Evolutionary conservation across 2,329 filamentous ascomycete genomes (phyloP).

Genomic region (Anthostomella pinea): DNA sequence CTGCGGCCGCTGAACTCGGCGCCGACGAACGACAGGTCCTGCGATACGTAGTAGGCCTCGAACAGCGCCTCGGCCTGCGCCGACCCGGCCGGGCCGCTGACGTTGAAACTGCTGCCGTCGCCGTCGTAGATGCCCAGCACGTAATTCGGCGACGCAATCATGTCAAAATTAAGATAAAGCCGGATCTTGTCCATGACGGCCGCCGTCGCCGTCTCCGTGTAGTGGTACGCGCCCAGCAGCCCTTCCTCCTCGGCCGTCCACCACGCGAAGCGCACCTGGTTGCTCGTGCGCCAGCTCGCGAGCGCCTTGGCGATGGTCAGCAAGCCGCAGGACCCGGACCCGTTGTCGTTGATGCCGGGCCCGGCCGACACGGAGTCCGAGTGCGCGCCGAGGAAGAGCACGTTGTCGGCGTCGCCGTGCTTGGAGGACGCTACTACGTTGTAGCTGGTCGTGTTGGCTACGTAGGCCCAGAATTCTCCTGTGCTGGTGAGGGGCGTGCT

Average conservation of each 20-base stretch:
- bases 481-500: constrained; percentile 17
- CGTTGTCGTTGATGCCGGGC: constrained; percentile 66
- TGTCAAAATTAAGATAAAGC: constrained; percentile 62
- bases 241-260: constrained; percentile 65
- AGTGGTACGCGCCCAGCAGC: constrained; percentile 58
- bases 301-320: constrained; percentile 59
- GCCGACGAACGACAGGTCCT: constrained; percentile 51
- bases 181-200: constrained; percentile 53
- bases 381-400: constrained; percentile 58
- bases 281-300: constrained; percentile 53
- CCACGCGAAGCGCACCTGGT: constrained; percentile 62
- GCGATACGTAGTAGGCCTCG: constrained; percentile 43
- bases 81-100: constrained; percentile 52
- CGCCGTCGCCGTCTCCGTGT: constrained; percentile 43
- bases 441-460: constrained; percentile 33
- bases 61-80: constrained; percentile 53
- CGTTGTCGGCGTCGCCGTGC: constrained; percentile 55
- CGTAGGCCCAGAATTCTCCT: constrained; percentile 25
- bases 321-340: constrained; percentile 56
- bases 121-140: constrained; percentile 47
- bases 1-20: constrained; percentile 54
- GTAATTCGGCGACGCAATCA: constrained; percentile 57
- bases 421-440: constrained; percentile 62
- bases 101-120: constrained; percentile 52
- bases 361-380: constrained; percentile 59